phyloP scores from a whole-genome alignment of 495 filamentous ascomycete genomes.

The Lophiotrema nucula region DNA sequence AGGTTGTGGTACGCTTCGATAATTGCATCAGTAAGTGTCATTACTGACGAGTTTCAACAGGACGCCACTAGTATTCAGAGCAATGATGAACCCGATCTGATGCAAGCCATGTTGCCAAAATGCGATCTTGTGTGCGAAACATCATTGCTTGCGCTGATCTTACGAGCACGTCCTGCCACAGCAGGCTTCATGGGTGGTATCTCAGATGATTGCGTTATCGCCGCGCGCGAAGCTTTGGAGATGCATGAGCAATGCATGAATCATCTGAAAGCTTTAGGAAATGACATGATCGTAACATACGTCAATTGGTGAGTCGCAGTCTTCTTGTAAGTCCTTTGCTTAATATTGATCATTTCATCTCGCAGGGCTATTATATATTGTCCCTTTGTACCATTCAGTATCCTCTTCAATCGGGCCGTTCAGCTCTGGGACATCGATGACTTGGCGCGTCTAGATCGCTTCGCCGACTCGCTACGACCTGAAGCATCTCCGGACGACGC shows the following conservation, averaged over 20 bases:
- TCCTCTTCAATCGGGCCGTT: conserved; percentile 36
- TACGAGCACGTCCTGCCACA: conserved; percentile 29
- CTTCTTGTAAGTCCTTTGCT: not conserved
- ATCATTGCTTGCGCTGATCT: conserved; percentile 34
- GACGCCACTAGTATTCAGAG: too few species aligned
- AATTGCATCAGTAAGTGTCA: not conserved
- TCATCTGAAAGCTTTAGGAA: too few species aligned
- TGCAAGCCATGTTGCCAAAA: conserved; percentile 24
- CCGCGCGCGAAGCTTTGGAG: conserved; percentile 34
- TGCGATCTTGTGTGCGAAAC: conserved; percentile 34
- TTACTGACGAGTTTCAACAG: too few species aligned
- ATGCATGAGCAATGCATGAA: conserved; percentile 35
- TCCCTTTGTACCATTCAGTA: conserved; percentile 38
- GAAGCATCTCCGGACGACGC: conserved; percentile 12
- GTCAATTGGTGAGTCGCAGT: conserved; percentile 33
- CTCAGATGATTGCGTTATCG: conserved; percentile 33
- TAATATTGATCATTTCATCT: not conserved
- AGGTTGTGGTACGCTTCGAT: not conserved
- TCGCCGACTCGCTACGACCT: conserved; percentile 26
- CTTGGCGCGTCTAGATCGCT: conserved; percentile 30
- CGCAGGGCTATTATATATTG: conserved; percentile 34
- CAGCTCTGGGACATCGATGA: conserved; percentile 31
- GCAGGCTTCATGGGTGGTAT: conserved; percentile 10
- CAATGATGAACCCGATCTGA: too few species aligned
- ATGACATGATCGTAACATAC: conserved; percentile 34